A percentile compares a stretch with the other conserved stretches of the same genome.
These are phyloP conservation scores for Phytophthora brassicae DNA, from an alignment of 352 stramenopile species.

Conservation along the genomic window DNA sequence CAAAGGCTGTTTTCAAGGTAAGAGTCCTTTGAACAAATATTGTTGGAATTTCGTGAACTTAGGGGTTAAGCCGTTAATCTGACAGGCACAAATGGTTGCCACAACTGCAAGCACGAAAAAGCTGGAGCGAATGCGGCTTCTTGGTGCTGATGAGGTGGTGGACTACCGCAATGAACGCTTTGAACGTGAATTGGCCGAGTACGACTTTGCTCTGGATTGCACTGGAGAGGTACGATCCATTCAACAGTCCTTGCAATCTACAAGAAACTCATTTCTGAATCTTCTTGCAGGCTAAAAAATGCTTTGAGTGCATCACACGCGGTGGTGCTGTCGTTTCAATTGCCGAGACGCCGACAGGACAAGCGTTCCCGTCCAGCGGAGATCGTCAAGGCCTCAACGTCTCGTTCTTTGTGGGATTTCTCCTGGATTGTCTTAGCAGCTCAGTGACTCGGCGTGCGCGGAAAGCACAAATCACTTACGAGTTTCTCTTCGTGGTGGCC, in stretches of 20 bases:
- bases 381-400: constrained; percentile 39
- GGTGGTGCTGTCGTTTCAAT: constrained; percentile 64
- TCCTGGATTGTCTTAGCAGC: constrained; percentile 65
- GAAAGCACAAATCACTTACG: constrained; percentile 51
- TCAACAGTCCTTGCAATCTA: neutral
- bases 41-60: neutral
- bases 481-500: constrained; percentile 53
- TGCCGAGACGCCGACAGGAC: constrained; percentile 49
- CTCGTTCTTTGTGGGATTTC: constrained; percentile 46
- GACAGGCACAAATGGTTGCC: constrained; percentile 59
- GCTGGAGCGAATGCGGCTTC: constrained; percentile 57
- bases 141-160: constrained; percentile 71
- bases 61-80: neutral
- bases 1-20: constrained; percentile 77
- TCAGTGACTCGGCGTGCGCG: constrained; percentile 56
- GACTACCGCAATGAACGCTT: constrained; percentile 71
- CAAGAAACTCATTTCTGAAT: neutral
- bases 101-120: constrained; percentile 74
- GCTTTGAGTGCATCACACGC: constrained; percentile 63
- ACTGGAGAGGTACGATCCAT: constrained; percentile 57
- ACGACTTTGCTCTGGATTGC: constrained; percentile 79
- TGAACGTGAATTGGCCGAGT: constrained; percentile 66
- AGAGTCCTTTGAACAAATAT: neutral
- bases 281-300: constrained; percentile 44
- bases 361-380: constrained; percentile 31